These are phyloP conservation scores for Mrakia frigida DNA, from an alignment of 768 basidiomycete species.

Conservation along the genomic window DNA sequence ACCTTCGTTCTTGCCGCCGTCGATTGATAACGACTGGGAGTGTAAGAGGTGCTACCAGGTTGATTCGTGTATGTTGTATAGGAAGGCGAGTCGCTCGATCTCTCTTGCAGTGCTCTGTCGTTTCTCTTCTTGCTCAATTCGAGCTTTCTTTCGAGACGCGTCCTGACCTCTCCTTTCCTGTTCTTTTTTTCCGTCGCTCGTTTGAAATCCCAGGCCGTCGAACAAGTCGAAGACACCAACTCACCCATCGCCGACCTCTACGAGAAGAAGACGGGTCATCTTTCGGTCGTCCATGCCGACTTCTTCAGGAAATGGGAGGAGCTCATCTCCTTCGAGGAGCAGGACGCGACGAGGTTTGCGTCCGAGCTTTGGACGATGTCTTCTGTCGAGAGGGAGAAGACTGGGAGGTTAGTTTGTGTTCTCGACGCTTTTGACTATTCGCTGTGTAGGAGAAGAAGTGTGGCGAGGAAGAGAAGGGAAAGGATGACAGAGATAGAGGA, in stretches of 20 bases:
- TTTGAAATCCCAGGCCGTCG: slow-evolving; percentile 56
- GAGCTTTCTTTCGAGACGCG: not conserved
- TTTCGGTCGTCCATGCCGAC: slow-evolving; percentile 58
- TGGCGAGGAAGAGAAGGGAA: too few relatives aligned
- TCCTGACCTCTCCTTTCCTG: slow-evolving; percentile 25
- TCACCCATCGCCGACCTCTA: slow-evolving; percentile 56
- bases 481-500: not conserved
- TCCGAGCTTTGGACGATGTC: slow-evolving; percentile 92
- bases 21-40: slow-evolving; percentile 70
- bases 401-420: slow-evolving; percentile 57
- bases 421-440: not conserved
- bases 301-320: slow-evolving; percentile 92
- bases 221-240: slow-evolving; percentile 55
- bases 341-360: slow-evolving; percentile 73
- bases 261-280: slow-evolving; percentile 70
- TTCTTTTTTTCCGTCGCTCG: not conserved
- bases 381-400: slow-evolving; percentile 68
- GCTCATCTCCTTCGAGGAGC: slow-evolving; percentile 78
- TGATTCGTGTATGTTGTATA: slow-evolving; percentile 90
- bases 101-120: not conserved
- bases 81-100: slow-evolving; percentile 55
- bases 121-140: not conserved
- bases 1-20: slow-evolving; percentile 68
- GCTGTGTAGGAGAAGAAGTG: too few relatives aligned
- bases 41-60: slow-evolving; percentile 77